phyloP scores from a whole-genome alignment of 352 stramenopile species.

The Pythium aristosporum region DNA sequence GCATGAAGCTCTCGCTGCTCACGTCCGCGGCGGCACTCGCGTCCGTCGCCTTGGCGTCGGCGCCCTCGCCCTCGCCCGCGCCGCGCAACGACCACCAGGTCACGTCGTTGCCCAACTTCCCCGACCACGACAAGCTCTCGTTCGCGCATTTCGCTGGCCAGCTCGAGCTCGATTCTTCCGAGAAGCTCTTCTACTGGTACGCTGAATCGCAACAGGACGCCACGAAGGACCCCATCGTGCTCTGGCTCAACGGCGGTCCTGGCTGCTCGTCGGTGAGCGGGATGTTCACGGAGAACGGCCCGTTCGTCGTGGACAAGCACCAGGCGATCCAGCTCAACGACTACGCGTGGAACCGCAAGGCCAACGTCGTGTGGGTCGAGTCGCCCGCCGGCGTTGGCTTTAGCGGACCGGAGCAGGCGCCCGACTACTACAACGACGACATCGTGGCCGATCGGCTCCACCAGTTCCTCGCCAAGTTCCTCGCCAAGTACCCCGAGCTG shows the following conservation, averaged over 20 bases:
- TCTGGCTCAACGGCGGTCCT: slow-evolving; percentile 82
- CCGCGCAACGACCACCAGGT: slow-evolving; percentile 46
- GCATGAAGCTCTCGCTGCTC: slow-evolving; percentile 12
- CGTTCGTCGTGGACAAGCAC: slow-evolving; percentile 61
- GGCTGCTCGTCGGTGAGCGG: slow-evolving; percentile 76
- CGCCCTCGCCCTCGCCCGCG: not conserved
- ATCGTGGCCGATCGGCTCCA: slow-evolving; percentile 70
- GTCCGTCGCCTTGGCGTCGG: not conserved
- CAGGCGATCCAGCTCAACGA: slow-evolving; percentile 60
- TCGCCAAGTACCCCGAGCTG: slow-evolving; percentile 70
- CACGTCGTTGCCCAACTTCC: slow-evolving; percentile 46
- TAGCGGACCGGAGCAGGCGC: slow-evolving; percentile 42
- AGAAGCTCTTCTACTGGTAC: slow-evolving; percentile 85
- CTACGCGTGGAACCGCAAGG: slow-evolving; percentile 78
- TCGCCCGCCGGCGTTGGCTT: slow-evolving; percentile 78
- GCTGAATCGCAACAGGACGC: slow-evolving; percentile 63
- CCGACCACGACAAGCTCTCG: slow-evolving; percentile 58
- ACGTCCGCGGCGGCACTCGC: not conserved
- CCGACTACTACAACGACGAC: slow-evolving; percentile 83
- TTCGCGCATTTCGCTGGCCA: slow-evolving; percentile 78
- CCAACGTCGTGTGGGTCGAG: slow-evolving; percentile 79
- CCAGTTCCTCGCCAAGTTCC: slow-evolving; percentile 68
- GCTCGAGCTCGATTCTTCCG: slow-evolving; percentile 44
- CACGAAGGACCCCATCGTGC: slow-evolving; percentile 61
- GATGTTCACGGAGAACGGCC: slow-evolving; percentile 70